These are phyloP conservation scores for Blepharisma undulans DNA, from an alignment of 169 alveolate genomes.

Conservation along the genomic window DNA sequence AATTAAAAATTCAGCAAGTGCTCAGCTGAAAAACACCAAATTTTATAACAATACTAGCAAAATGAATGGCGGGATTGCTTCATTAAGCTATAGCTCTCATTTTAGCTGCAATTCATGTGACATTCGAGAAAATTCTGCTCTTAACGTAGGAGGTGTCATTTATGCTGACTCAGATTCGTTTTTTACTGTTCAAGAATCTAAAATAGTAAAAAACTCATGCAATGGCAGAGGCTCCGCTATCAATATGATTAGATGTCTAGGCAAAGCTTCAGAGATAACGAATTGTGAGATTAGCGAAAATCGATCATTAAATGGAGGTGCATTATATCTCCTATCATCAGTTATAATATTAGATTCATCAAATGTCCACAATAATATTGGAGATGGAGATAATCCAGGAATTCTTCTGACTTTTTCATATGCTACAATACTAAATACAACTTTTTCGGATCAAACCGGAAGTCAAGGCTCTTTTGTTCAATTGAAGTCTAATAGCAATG, in stretches of 20 bases:
- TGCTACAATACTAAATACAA: too few species aligned
- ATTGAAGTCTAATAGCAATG: neutral
- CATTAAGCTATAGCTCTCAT: neutral
- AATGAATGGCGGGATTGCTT: neutral
- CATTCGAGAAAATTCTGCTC: neutral
- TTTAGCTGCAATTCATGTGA: neutral
- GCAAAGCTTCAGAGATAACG: neutral
- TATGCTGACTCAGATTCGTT: neutral
- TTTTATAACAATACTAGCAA: neutral
- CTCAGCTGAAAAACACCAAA: neutral
- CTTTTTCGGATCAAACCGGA: neutral
- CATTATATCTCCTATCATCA: neutral
- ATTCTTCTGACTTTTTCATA: too few species aligned
- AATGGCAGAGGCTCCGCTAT: neutral
- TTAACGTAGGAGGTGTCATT: neutral
- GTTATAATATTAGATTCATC: neutral
- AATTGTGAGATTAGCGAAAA: neutral
- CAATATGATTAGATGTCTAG: neutral
- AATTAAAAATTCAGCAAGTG: neutral
- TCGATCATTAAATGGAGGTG: neutral
- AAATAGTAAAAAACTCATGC: neutral
- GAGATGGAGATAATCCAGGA: neutral
- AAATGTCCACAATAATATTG: neutral
- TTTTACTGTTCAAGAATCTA: neutral
- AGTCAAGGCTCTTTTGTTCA: neutral